phyloP scores from a whole-genome alignment of 2,329 filamentous ascomycete genomes.

The Lasiodiplodia sp. region DNA sequence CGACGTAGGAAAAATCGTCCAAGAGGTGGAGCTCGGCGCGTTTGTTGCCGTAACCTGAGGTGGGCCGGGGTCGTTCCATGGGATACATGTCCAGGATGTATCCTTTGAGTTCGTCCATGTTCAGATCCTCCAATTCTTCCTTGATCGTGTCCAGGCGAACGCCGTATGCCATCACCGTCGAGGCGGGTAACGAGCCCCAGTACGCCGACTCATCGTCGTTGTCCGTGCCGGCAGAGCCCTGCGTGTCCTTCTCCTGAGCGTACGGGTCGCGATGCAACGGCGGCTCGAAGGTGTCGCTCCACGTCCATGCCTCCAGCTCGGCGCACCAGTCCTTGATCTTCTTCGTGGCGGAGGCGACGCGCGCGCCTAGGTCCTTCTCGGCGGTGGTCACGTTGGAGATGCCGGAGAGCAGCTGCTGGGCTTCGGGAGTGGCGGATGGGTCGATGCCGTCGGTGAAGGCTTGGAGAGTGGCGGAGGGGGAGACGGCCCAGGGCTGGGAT shows the following conservation, averaged over 20 bases:
- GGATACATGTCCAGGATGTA: slow-evolving; percentile 84
- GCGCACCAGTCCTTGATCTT: slow-evolving; percentile 76
- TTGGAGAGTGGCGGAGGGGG: slow-evolving; percentile 52
- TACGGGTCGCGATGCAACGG: slow-evolving; percentile 37
- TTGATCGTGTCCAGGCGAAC: slow-evolving; percentile 76
- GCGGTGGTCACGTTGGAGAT: slow-evolving; percentile 68
- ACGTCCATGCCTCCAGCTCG: slow-evolving; percentile 71
- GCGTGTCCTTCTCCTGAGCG: slow-evolving; percentile 33
- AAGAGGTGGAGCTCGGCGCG: slow-evolving; percentile 67
- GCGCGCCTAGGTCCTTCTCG: slow-evolving; percentile 75
- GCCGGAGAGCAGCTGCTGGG: slow-evolving; percentile 57
- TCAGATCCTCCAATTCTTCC: slow-evolving; percentile 71
- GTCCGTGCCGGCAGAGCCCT: slow-evolving; percentile 29
- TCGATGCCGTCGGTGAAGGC: slow-evolving; percentile 53
- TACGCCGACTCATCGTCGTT: slow-evolving; percentile 49
- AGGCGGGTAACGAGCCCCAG: slow-evolving; percentile 73
- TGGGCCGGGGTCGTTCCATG: slow-evolving; percentile 54
- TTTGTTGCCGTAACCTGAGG: slow-evolving; percentile 47
- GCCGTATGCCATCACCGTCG: slow-evolving; percentile 73
- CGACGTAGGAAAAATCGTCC: slow-evolving; percentile 87
- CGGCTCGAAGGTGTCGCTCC: slow-evolving; percentile 59
- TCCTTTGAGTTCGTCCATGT: slow-evolving; percentile 87
- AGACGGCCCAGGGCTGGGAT: slow-evolving; percentile 33
- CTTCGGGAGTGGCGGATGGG: slow-evolving; percentile 51
- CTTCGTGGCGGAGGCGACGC: slow-evolving; percentile 73